phyloP scores from a whole-genome alignment of 805 yeast species.

The Kuraishia hungarica region DNA sequence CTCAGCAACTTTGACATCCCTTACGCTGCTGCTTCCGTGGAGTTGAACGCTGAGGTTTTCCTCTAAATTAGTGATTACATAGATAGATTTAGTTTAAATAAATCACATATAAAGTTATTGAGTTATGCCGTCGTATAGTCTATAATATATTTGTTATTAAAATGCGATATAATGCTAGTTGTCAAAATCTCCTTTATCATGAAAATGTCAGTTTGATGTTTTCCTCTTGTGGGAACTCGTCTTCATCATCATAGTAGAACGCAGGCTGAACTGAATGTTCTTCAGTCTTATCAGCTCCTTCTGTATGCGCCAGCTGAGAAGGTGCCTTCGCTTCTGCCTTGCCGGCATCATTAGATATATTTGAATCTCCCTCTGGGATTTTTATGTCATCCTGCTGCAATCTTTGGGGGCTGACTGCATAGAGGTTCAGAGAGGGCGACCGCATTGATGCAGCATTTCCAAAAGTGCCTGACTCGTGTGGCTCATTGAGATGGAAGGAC shows the following conservation, averaged over 20 bases:
- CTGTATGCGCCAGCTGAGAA: no score
- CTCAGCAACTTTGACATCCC: slow-evolving; percentile 82
- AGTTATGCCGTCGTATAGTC: not conserved
- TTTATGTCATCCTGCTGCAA: not conserved
- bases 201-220: slow-evolving; percentile 20
- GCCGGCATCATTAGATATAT: no score
- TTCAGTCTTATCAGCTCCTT: no score
- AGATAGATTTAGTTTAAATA: not conserved
- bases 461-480: not conserved
- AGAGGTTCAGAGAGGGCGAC: slow-evolving; percentile 1
- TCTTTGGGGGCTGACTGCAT: not conserved
- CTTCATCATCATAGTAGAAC: slow-evolving; percentile 18
- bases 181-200: slow-evolving; percentile 2
- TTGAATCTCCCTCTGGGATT: not conserved
- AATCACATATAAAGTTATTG: not conserved
- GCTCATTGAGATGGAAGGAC: not conserved
- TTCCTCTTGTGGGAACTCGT: slow-evolving; percentile 21
- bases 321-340: no score
- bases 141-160: no score
- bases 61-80: slow-evolving; percentile 30
- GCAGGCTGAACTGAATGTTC: not conserved
- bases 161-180: not conserved
- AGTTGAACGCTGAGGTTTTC: slow-evolving; percentile 83
- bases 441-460: not conserved
- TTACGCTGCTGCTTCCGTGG: slow-evolving; percentile 86